Evolutionary conservation across 257 asterid species (phyloP), one percentile per base, ranked within the genome.

Genomic region (Gentiana dahurica): DNA sequence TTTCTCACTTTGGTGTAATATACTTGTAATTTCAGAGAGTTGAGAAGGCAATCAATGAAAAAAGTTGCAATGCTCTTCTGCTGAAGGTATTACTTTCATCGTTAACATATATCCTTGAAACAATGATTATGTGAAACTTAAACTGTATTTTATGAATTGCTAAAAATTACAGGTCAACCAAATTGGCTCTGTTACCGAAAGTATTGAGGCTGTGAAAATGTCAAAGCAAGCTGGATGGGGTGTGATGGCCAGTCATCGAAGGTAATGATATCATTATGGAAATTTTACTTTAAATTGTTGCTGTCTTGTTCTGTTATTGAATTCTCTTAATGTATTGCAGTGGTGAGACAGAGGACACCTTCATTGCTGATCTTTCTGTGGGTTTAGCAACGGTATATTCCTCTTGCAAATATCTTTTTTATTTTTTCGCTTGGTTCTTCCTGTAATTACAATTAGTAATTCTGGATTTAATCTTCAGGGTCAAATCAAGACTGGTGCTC

Each of bases 141-240:
- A 12, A 2, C 36, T 33, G 24, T 15, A 11, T 12, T 36, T 52
- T 13, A 10, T 34, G 8, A 10, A 49, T 60, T 2, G 5, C 48
- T 64, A 39, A 39, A 34, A 61, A 10, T 56, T 34, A 4, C 75
- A 87, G 96, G 96, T 90, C 68, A 90, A 90, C 82, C 97, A 86
- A 79, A 90, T 90, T 57, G 98, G 97, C 55, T 82, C 94, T 3
- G 97, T 90, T 62, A 90, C 97, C 2, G 97, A 90, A 71, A 86
- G 97, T 68, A 89, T 89, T 54, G 95, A 89, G 71, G 97, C 97
- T 33, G 95, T 89, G 24, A 84, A 45, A 67, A 86, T 90, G 95
- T 90, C 97, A 57, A 90, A 90, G 81, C 75, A 51, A 35, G 98
- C 96, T 34, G 98, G 98, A 47, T 90, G 98, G 96, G 98, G 98